A percentile compares a stretch with the other conserved stretches of the same genome.
Evolutionary conservation across 225 moss, liverwort and hornwort genomes (phyloP).

Genomic region (Antitrichia curtipendula): DNA sequence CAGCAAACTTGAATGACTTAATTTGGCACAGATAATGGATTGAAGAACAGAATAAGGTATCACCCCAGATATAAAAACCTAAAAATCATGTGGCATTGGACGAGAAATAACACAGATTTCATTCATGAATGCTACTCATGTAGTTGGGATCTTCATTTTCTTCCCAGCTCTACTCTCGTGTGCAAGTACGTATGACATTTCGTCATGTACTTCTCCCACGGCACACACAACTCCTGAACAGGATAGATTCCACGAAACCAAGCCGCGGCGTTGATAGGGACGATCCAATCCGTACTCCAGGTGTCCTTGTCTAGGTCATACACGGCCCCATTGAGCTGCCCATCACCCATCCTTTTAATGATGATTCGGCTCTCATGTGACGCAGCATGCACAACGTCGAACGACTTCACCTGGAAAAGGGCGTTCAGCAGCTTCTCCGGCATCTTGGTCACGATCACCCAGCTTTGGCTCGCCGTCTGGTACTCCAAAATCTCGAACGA

Average conservation of each 20-base stretch:
- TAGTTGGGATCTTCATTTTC: not conserved
- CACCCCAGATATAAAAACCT: not conserved
- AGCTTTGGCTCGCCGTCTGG: not conserved
- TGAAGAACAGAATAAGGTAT: not conserved
- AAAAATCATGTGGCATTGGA: not conserved
- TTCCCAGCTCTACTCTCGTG: not conserved
- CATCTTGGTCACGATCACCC: slow-evolving; percentile 11
- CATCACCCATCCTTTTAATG: slow-evolving; percentile 22
- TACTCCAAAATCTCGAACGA: slow-evolving; percentile 24
- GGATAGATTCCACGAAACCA: slow-evolving; percentile 28
- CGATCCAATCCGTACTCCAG: slow-evolving; percentile 10
- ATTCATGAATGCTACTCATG: not conserved
- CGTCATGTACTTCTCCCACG: slow-evolving; percentile 25
- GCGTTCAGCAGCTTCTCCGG: slow-evolving; percentile 1
- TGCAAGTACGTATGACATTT: slow-evolving; percentile 12
- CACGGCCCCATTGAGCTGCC: slow-evolving; percentile 7
- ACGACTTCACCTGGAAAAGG: slow-evolving; percentile 28
- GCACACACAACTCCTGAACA: slow-evolving; percentile 3
- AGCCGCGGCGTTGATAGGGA: not conserved
- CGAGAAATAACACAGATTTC: not conserved
- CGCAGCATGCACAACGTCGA: not conserved
- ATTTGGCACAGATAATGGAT: not conserved
- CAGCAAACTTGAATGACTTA: too few relatives aligned
- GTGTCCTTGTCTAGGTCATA: slow-evolving; percentile 9
- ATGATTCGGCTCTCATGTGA: slow-evolving; percentile 16